Conservation (phyloP, 108 stramenopile species). For the Nitzschia inconspicua region DNA sequence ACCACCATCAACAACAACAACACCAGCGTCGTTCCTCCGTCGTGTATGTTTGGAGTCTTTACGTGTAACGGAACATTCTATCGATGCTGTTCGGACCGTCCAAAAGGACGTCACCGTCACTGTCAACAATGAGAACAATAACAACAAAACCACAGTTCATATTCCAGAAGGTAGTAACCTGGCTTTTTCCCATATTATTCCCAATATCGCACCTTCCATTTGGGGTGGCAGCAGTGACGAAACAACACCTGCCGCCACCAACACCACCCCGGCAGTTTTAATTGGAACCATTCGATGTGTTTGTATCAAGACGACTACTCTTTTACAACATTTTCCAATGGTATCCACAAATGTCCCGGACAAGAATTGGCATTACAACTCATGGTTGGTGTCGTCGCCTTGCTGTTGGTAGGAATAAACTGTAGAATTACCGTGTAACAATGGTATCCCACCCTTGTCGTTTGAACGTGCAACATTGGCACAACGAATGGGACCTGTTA, state of each 20-base stretch:
- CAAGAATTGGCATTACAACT: slow-evolving; percentile 33
- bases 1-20: not conserved
- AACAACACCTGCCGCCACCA: no score
- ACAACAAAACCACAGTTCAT: not conserved
- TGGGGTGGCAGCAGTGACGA: no score
- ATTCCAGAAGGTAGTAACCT: slow-evolving; percentile 39
- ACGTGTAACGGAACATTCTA: slow-evolving; percentile 45
- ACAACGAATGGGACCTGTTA: slow-evolving; percentile 53
- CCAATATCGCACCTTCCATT: slow-evolving; percentile 8
- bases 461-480: slow-evolving; percentile 67
- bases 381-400: slow-evolving; percentile 29
- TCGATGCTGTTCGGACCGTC: slow-evolving; percentile 46
- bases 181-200: slow-evolving; percentile 35
- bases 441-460: slow-evolving; percentile 29
- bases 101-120: slow-evolving; percentile 10
- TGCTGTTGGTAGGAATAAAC: no score
- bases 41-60: slow-evolving; percentile 35
- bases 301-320: slow-evolving; percentile 33
- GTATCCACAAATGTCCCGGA: slow-evolving; percentile 58
- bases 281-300: no score
- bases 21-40: slow-evolving; percentile 7
- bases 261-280: not conserved
- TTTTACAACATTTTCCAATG: slow-evolving; percentile 50
- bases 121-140: not conserved
- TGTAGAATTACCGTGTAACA: no score